A percentile compares a stretch with the other conserved stretches of the same genome.
Conservation (phyloP, 164 flowering plant species). For the Tetrastigma voinierianum region DNA sequence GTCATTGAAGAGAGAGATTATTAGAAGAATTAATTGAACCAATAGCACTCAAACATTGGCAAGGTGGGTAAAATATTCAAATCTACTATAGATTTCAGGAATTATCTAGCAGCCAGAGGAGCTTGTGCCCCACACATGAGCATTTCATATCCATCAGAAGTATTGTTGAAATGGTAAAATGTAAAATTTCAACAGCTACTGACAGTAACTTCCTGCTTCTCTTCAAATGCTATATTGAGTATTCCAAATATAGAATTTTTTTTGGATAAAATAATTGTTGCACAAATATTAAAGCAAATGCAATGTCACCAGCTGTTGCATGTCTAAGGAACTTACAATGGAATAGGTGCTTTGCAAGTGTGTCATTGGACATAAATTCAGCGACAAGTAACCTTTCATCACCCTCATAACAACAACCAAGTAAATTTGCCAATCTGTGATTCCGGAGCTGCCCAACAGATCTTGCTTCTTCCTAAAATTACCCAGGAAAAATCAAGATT, state of each 20-base stretch:
- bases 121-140: too few relatives aligned
- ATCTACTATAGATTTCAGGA: too few relatives aligned
- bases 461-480: constrained; percentile 80
- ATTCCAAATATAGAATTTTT: too few relatives aligned
- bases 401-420: constrained; percentile 90
- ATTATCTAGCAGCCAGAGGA: too few relatives aligned
- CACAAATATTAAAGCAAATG: background rate
- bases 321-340: constrained; percentile 61
- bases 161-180: background rate
- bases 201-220: too few relatives aligned
- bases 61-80: too few relatives aligned
- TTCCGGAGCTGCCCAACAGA: constrained; percentile 87
- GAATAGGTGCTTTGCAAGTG: constrained; percentile 87
- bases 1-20: too few relatives aligned
- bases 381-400: constrained; percentile 89
- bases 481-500: background rate
- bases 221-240: too few relatives aligned
- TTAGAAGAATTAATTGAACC: too few relatives aligned
- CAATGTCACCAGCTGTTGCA: background rate
- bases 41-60: too few relatives aligned
- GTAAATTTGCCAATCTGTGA: constrained; percentile 74
- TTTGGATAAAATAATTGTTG: background rate
- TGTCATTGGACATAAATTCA: constrained; percentile 91
- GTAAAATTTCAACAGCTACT: background rate
- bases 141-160: background rate